These are phyloP conservation scores for Bretziella fagacearum DNA, from an alignment of 2,329 filamentous ascomycete genomes.

Conservation along the genomic window DNA sequence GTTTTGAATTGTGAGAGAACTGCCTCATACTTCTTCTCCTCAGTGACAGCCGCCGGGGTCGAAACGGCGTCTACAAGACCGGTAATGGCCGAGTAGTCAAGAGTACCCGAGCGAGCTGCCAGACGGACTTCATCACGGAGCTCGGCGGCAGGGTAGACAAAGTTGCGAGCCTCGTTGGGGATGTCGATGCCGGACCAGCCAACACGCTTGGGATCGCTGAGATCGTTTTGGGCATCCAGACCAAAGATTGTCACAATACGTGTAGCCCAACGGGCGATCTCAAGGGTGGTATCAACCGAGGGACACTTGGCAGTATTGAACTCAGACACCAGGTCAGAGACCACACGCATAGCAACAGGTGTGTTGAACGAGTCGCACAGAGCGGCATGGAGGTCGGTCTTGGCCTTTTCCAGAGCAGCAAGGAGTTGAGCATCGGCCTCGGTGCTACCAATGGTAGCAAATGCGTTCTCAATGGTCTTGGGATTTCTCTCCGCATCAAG, in stretches of 20 bases:
- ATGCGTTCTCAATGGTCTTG: slow-evolving; percentile 5
- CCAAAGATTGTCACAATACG: slow-evolving; percentile 73
- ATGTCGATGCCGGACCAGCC: slow-evolving; percentile 28
- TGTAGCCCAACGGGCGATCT: slow-evolving; percentile 61
- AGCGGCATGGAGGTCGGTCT: slow-evolving; percentile 38
- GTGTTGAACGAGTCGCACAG: slow-evolving; percentile 82
- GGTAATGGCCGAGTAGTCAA: slow-evolving; percentile 31
- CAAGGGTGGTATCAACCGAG: slow-evolving; percentile 5
- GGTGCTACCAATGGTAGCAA: slow-evolving; percentile 7
- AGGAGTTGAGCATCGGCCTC: slow-evolving; percentile 21
- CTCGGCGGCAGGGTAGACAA: slow-evolving; percentile 25
- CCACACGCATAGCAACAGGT: slow-evolving; percentile 56
- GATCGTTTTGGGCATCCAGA: slow-evolving; percentile 37
- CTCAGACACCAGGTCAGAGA: slow-evolving; percentile 60
- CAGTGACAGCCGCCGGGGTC: slow-evolving; percentile 27
- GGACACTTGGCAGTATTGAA: slow-evolving; percentile 13
- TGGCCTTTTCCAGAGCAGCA: slow-evolving; percentile 33
- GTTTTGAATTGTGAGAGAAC: slow-evolving; percentile 36
- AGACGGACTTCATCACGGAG: slow-evolving; percentile 13
- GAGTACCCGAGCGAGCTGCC: slow-evolving; percentile 19
- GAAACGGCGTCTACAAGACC: slow-evolving; percentile 32
- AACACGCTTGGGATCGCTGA: slow-evolving; percentile 18
- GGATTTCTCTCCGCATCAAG: slow-evolving; percentile 13
- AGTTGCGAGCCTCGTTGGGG: slow-evolving; percentile 30
- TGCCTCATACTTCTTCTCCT: slow-evolving; percentile 21